phyloP scores from a whole-genome alignment of 2,329 filamentous ascomycete genomes.

The Talaromyces pinophilus region DNA sequence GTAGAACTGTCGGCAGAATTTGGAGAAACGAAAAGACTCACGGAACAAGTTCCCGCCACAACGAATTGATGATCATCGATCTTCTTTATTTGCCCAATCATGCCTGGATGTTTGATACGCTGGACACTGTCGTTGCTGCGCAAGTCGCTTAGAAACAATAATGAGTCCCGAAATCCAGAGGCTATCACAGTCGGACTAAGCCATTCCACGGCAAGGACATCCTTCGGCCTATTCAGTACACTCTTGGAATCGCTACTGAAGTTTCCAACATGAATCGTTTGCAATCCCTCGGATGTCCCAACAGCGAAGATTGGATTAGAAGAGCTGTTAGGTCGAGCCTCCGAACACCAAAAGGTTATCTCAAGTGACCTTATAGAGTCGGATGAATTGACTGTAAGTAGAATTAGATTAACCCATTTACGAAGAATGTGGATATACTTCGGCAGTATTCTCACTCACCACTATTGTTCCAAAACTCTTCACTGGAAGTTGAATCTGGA shows the following conservation, averaged over 20 bases:
- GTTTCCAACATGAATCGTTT: conserved; percentile 33
- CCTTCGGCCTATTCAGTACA: background rate
- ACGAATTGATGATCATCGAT: conserved; percentile 40
- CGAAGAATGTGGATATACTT: background rate
- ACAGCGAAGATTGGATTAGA: conserved; percentile 38
- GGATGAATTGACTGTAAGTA: background rate
- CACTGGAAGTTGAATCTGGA: background rate
- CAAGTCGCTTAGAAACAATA: conserved; percentile 39
- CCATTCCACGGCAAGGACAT: conserved; percentile 43
- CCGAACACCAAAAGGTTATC: conserved; percentile 40
- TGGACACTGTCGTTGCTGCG: conserved; percentile 36
- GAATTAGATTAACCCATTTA: background rate
- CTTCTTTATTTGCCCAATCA: conserved; percentile 38
- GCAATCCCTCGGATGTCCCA: conserved; percentile 41
- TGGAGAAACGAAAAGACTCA: conserved; percentile 26
- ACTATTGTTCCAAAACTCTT: background rate
- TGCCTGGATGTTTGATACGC: conserved; percentile 38
- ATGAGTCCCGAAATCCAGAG: conserved; percentile 38
- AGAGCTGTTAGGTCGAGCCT: conserved; percentile 34
- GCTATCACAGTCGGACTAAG: conserved; percentile 39
- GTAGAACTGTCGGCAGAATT: background rate
- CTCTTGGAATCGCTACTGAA: background rate
- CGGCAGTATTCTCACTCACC: background rate
- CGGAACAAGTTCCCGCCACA: conserved; percentile 36
- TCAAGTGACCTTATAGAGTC: background rate